A percentile compares a stretch with the other conserved stretches of the same genome.
phyloP scores from a whole-genome alignment of 2,329 filamentous ascomycete genomes.

The Aspergillus amoenus region DNA sequence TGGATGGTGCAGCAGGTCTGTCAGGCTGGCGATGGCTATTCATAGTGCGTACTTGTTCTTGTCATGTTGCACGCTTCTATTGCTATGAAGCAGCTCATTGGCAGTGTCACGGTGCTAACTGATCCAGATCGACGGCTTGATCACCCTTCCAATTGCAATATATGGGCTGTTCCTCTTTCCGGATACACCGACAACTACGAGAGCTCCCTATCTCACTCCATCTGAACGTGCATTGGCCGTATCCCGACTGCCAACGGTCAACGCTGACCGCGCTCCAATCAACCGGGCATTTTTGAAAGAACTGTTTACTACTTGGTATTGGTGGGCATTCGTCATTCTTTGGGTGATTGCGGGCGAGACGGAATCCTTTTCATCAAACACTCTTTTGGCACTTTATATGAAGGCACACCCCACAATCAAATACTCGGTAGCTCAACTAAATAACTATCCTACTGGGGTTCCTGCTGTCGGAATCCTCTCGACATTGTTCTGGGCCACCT shows the following conservation, averaged over 20 bases:
- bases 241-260: constrained; percentile 27
- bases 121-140: constrained; percentile 36
- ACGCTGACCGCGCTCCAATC: constrained; percentile 20
- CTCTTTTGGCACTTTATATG: constrained; percentile 55
- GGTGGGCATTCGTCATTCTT: constrained; percentile 38
- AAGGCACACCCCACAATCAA: constrained; percentile 45
- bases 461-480: constrained; percentile 53
- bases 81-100: not conserved
- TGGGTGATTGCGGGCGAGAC: constrained; percentile 67
- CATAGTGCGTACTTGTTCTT: not conserved
- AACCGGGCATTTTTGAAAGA: constrained; percentile 28
- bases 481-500: constrained; percentile 67
- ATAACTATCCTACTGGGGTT: constrained; percentile 56
- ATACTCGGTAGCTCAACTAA: constrained; percentile 52
- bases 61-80: not conserved
- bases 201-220: constrained; percentile 34
- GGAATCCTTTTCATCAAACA: constrained; percentile 68
- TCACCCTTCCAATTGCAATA: constrained; percentile 45
- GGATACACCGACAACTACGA: constrained; percentile 37
- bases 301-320: constrained; percentile 36
- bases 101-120: not conserved
- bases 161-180: constrained; percentile 45
- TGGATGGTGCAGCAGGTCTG: constrained; percentile 4
- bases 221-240: constrained; percentile 34
- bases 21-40: constrained; percentile 11